Evolutionary conservation across 352 stramenopile species (phyloP).

Genomic region (Peronospora tabacina): DNA sequence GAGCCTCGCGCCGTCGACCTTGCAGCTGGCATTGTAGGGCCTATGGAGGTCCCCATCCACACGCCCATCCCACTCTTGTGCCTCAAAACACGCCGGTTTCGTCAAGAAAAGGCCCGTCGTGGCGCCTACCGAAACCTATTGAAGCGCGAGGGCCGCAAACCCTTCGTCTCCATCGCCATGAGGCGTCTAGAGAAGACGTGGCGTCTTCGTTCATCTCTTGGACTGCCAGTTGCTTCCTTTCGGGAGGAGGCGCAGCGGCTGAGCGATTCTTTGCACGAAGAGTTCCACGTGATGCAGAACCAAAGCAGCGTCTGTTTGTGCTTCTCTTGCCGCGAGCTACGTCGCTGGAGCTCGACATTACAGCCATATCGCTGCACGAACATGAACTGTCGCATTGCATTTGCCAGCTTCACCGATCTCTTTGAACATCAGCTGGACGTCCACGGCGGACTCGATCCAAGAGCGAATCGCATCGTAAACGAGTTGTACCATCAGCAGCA

Average conservation of each 20-base stretch:
- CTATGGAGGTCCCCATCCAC: constrained; percentile 12
- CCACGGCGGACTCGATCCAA: constrained; percentile 38
- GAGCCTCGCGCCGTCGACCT: constrained; percentile 2
- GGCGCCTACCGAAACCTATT: not conserved
- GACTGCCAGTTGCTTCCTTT: constrained; percentile 11
- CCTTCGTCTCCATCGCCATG: not conserved
- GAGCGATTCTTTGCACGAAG: constrained; percentile 20
- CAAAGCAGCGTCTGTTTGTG: constrained; percentile 5
- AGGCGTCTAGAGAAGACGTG: constrained; percentile 4
- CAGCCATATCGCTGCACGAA: constrained; percentile 16
- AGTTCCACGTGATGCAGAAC: constrained; percentile 21
- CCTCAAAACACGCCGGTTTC: constrained; percentile 3
- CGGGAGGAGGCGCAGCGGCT: constrained; percentile 4
- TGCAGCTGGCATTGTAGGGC: constrained; percentile 4
- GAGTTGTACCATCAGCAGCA: constrained; percentile 35
- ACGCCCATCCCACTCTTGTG: constrained; percentile 6
- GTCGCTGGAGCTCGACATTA: constrained; percentile 10
- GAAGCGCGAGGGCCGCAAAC: constrained; percentile 4
- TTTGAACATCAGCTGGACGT: constrained; percentile 51
- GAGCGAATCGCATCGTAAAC: constrained; percentile 28
- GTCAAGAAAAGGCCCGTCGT: not conserved
- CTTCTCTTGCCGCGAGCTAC: constrained; percentile 11
- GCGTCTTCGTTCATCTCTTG: constrained; percentile 11
- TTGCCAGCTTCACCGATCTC: constrained; percentile 34
- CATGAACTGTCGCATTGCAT: constrained; percentile 22